phyloP scores from a whole-genome alignment of 2,329 filamentous ascomycete species.

The Leptographium procerum region DNA sequence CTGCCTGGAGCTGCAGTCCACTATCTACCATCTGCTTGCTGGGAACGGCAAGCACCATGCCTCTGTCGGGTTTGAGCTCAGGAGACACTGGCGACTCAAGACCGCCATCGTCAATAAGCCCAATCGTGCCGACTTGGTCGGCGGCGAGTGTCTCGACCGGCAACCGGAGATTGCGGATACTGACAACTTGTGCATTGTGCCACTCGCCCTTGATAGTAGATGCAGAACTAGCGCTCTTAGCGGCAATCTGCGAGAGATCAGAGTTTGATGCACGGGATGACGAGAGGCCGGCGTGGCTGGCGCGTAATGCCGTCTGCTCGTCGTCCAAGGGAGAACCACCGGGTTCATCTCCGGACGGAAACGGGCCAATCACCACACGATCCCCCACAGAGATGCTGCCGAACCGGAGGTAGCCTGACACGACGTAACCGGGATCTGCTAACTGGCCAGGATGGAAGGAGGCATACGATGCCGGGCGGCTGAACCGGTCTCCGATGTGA shows the following conservation, averaged over 20 bases:
- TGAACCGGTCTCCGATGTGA: constrained; percentile 85
- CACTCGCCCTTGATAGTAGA: constrained; percentile 54
- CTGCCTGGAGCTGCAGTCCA: constrained; percentile 48
- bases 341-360: constrained; percentile 46
- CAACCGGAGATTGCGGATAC: constrained; percentile 76
- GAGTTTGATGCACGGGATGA: constrained; percentile 41
- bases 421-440: constrained; percentile 52
- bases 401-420: constrained; percentile 75
- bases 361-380: constrained; percentile 68
- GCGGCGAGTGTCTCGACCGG: constrained; percentile 65
- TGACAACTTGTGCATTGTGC: constrained; percentile 70
- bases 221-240: constrained; percentile 39
- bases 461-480: constrained; percentile 52
- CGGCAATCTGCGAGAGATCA: constrained; percentile 40
- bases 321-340: constrained; percentile 32
- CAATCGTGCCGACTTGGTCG: constrained; percentile 84
- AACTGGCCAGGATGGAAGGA: constrained; percentile 28
- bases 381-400: constrained; percentile 71
- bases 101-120: constrained; percentile 39
- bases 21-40: constrained; percentile 46
- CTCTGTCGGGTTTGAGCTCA: constrained; percentile 49
- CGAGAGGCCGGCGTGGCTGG: constrained; percentile 35
- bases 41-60: constrained; percentile 67
- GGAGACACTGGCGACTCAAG: not conserved
- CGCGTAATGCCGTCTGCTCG: constrained; percentile 34